Conservation (phyloP, 2,329 filamentous ascomycete genomes). For the Colletotrichum eleusines region DNA sequence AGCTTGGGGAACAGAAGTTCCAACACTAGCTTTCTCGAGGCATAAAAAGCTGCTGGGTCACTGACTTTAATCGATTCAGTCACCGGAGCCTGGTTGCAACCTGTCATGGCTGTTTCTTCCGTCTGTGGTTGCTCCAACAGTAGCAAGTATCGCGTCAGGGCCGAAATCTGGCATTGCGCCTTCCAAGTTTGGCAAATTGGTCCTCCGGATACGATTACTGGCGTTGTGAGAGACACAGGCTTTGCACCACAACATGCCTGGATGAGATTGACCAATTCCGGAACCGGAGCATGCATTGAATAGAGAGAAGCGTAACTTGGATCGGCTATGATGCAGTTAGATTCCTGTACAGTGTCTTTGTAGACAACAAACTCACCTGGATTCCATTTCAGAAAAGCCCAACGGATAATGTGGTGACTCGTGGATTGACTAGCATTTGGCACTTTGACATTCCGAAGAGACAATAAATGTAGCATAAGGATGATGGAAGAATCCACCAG, state of each 20-base stretch:
- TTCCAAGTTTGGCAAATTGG: conserved; percentile 62
- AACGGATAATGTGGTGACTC: conserved; percentile 79
- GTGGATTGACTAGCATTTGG: conserved; percentile 76
- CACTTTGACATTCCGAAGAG: conserved; percentile 73
- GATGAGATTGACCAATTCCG: conserved; percentile 77
- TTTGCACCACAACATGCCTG: conserved; percentile 72
- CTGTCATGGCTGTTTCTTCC: conserved; percentile 21
- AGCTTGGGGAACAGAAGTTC: conserved; percentile 67
- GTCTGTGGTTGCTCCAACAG: conserved; percentile 56
- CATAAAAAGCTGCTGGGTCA: conserved; percentile 55
- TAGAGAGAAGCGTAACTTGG: conserved; percentile 74
- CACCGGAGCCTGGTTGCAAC: conserved; percentile 5
- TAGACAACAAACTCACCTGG: conserved; percentile 69
- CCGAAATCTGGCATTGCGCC: conserved; percentile 56
- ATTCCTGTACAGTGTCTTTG: neutral
- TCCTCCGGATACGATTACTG: conserved; percentile 59
- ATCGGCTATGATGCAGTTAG: conserved; percentile 65
- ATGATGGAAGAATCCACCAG: conserved; percentile 83
- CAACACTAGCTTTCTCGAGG: conserved; percentile 63
- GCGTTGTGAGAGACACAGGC: conserved; percentile 48
- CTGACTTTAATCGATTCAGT: conserved; percentile 44
- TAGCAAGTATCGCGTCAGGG: conserved; percentile 66
- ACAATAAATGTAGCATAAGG: conserved; percentile 78
- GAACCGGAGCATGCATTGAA: conserved; percentile 71
- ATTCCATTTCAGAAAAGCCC: conserved; percentile 86